Base-by-base conservation (phyloP, 2,329 filamentous ascomycete species). In the Gaeumannomyces tritici region DNA sequence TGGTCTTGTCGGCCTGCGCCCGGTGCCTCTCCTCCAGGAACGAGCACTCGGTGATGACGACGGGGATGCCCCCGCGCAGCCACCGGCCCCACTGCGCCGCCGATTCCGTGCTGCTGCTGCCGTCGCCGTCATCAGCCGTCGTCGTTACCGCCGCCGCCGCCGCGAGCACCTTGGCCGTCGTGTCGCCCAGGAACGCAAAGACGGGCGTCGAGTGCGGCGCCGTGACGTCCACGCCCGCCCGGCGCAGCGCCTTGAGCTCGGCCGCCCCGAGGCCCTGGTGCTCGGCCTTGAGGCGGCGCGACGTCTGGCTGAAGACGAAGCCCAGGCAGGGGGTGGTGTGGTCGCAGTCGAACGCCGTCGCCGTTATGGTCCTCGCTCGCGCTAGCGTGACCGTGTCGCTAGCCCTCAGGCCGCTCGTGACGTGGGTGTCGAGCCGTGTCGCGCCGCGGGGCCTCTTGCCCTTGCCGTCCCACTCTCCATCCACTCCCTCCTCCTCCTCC, bases 21-120 rank as follows among this genome's bases (percentile, higher is more conserved):
- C 73, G 68, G 66, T 81, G 79, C 65, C 75, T 72, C 54, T 77
- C 74, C 33, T 71, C 71, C 33, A 81, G 62, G 64, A 81, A 81
- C 62, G 77, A 80, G 66, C 79, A 81, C 69, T 81, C 79, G 0
- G 77, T 80, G 51, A 81, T 77, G 61, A 81, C 78, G 6, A 80
- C 77, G 8, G 74, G 71, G 18, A 80, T 73, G 0, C 71, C 76
- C 0, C 69, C 66, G 2, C 63, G 60, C 31, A 81, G 63, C 77
- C 78, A 80, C 28, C 68, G 12, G 55, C 24, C 15, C 55, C 24
- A 27, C 55, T 29, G 21, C 56, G 26, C 28, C 13, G 29, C 26
- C 56, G 26, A 58, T 9, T n/a, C 29, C 13, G 56, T 27, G 7
- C 12, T 21, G 15, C 31, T 24, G 2, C 21, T 7, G 42, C 6